Base-by-base conservation (phyloP, 345 rosid genomes). In the Eucalyptus curtisii region DNA sequence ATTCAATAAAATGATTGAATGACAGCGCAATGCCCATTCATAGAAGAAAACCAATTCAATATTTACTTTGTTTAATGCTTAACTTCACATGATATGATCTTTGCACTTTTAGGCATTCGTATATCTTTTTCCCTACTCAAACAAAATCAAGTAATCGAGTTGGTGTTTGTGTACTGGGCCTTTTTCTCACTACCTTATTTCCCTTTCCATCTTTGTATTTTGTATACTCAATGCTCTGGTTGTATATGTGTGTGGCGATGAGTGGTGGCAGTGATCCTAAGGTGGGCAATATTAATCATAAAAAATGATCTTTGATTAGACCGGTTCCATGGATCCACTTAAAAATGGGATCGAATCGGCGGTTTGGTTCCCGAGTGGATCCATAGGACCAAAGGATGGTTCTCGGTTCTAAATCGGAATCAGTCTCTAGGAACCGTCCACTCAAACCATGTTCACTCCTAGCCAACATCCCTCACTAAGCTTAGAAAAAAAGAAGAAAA, bases 341-440 rank as follows among this genome's bases (percentile, higher is more conserved):
- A 2, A 7, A 13, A 57, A 25, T 25, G 1, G 7, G 14, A 57
- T 4, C 3, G 0, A 6, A 57, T 57, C 0, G 6, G 7, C 13
- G 0, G 13, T 24, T 57, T 2, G 30, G 7, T 25, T 57, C 7
- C 13, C 4, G 1, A 22, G 64, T 57, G 14, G n/a, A 25, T 57
- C 14, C 1, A 57, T 25, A 52, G 4, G 25, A 52, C 1, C 10
- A 1, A 52, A 52, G 5, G 4, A 25, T 5, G 3, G 1, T 52
- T 52, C 55, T 52, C 10, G 4, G 20, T 52, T 52, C 22, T 19
- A 52, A 52, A 19, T 52, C 4, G 4, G 22, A 52, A 52, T 24
- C 55, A 19, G 2, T 52, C 24, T 4, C 8, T 52, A 52, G 24
- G 24, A 52, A 52, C 1, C 10, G 1, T 52, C 57, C 57, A 52